Evolutionary conservation across 2,329 filamentous ascomycete genomes (phyloP).

Genomic region (Plenodomus tracheiphilus): DNA sequence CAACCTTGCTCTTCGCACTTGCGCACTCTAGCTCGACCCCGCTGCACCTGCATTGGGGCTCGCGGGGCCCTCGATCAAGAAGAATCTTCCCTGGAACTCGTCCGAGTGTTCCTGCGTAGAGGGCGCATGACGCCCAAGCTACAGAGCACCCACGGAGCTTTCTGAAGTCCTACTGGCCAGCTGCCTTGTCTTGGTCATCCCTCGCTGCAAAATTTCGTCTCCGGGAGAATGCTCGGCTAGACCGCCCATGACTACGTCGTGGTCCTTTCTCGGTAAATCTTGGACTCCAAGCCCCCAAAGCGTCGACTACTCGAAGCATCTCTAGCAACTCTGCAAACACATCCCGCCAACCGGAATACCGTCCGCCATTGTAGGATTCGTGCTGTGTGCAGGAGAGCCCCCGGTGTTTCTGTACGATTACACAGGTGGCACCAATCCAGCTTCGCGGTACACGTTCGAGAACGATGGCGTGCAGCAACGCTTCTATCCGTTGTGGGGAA

Average conservation of each 20-base stretch:
- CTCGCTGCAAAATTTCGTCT: constrained; percentile 10
- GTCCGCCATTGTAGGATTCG: neutral
- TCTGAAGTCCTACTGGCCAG: constrained; percentile 5
- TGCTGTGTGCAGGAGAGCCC: neutral
- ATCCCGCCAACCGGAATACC: neutral
- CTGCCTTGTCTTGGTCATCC: constrained; percentile 9
- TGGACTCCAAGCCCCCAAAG: constrained; percentile 10
- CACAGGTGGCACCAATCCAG: constrained; percentile 13
- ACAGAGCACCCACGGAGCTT: neutral
- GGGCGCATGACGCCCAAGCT: neutral
- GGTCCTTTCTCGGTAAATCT: constrained; percentile 22
- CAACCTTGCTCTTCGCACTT: neutral
- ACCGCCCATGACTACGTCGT: constrained; percentile 10
- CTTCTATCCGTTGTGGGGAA: constrained; percentile 22
- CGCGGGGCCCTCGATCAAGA: neutral
- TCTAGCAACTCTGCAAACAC: neutral
- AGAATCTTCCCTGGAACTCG: neutral
- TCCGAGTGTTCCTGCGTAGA: constrained; percentile 7
- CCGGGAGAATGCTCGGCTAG: constrained; percentile 33
- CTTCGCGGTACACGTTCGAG: constrained; percentile 13
- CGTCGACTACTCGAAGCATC: constrained; percentile 3
- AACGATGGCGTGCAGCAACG: constrained; percentile 15
- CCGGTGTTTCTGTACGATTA: neutral
- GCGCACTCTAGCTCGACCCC: neutral
- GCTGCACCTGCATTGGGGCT: neutral